A percentile compares a stretch with the other conserved stretches of the same genome.
phyloP scores from a whole-genome alignment of 140 eudicot species.

The Oenanthe javanica region DNA sequence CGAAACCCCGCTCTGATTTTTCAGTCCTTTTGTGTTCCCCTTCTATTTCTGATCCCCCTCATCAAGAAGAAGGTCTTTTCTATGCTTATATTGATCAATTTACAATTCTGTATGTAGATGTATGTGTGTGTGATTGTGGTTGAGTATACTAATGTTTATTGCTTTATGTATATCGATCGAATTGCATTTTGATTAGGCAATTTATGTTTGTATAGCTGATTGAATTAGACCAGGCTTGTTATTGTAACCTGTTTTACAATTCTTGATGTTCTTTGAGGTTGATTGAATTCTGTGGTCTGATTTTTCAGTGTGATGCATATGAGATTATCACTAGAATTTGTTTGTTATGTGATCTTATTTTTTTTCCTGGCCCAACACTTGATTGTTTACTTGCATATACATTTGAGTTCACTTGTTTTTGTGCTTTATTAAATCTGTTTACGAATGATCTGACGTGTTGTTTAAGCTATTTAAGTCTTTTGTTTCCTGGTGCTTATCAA shows the following conservation, averaged over 20 bases:
- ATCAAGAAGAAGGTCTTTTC: constrained; percentile 25
- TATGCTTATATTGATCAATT: not conserved
- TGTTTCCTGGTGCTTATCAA: too few relatives aligned
- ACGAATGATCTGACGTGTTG: too few relatives aligned
- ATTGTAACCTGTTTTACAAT: not conserved
- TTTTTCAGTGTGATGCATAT: not conserved
- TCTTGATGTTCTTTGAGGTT: not conserved
- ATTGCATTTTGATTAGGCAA: not conserved
- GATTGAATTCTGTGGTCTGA: not conserved
- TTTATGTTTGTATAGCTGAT: not conserved
- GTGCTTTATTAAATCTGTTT: not conserved
- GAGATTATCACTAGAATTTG: not conserved
- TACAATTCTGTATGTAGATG: not conserved
- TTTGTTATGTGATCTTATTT: not conserved
- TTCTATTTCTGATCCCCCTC: not conserved
- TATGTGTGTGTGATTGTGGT: too few relatives aligned
- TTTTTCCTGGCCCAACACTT: not conserved
- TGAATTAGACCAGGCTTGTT: not conserved
- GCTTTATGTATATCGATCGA: not conserved
- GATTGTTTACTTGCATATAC: not conserved
- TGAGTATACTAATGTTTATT: too few relatives aligned
- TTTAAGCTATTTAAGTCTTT: too few relatives aligned
- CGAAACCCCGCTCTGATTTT: constrained; percentile 16
- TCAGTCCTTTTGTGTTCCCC: constrained; percentile 26
- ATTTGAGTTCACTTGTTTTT: too few relatives aligned